A percentile compares a stretch with the other conserved stretches of the same genome.
Evolutionary conservation across 352 stramenopile genomes (phyloP).

Genomic region (Globisporangium ultimum): DNA sequence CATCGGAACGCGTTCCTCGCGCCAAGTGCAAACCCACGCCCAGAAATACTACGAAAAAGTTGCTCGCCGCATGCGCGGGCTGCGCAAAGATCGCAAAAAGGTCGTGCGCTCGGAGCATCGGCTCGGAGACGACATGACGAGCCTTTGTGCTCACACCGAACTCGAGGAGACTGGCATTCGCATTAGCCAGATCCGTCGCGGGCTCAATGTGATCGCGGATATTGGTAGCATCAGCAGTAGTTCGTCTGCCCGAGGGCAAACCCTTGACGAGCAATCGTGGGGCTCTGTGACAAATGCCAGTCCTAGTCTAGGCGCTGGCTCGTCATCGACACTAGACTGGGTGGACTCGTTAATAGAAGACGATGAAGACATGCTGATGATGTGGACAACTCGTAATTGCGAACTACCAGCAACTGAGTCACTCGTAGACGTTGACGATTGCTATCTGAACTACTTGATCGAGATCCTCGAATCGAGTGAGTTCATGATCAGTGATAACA

Average conservation of each 20-base stretch:
- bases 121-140: slow-evolving; percentile 23
- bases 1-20: slow-evolving; percentile 34
- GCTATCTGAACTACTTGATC: slow-evolving; percentile 10
- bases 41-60: slow-evolving; percentile 75
- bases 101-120: slow-evolving; percentile 45
- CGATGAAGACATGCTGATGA: background rate
- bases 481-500: too few relatives aligned
- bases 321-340: background rate
- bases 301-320: too few relatives aligned
- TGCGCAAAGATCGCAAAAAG: slow-evolving; percentile 60
- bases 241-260: too few relatives aligned
- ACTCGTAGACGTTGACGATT: slow-evolving; percentile 7
- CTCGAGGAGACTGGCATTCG: slow-evolving; percentile 12
- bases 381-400: too few relatives aligned
- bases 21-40: slow-evolving; percentile 57
- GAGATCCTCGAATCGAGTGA: slow-evolving; percentile 4
- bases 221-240: too few relatives aligned
- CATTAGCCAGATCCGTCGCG: background rate
- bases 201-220: background rate
- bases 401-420: background rate
- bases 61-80: slow-evolving; percentile 44
- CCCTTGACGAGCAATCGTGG: too few relatives aligned
- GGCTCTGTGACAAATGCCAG: too few relatives aligned
- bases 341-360: background rate
- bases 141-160: too few relatives aligned